Conservation (phyloP, 2,329 filamentous ascomycete species). For the Plenodomus lindquistii region DNA sequence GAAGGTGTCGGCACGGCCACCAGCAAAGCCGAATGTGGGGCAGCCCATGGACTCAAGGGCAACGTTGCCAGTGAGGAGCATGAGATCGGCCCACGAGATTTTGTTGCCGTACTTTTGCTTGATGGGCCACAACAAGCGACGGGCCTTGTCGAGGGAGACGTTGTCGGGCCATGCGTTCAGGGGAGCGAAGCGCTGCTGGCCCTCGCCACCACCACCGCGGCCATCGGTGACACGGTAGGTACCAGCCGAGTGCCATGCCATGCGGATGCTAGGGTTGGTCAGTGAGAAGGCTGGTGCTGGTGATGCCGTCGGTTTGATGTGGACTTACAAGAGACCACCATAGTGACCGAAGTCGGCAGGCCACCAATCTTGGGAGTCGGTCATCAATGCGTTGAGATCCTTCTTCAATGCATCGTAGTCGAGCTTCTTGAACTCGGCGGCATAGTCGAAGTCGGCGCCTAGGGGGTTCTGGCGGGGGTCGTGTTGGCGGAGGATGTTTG, state of each 20-base stretch:
- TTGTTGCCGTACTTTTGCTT: slow-evolving; percentile 85
- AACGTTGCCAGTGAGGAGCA: slow-evolving; percentile 74
- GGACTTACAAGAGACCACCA: slow-evolving; percentile 66
- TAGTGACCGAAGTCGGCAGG: slow-evolving; percentile 82
- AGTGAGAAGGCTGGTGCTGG: slow-evolving; percentile 6
- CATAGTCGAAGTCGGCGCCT: slow-evolving; percentile 71
- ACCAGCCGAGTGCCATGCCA: slow-evolving; percentile 81
- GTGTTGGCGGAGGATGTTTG: slow-evolving; percentile 76
- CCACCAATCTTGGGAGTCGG: slow-evolving; percentile 80
- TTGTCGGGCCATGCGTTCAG: slow-evolving; percentile 86
- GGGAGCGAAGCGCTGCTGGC: slow-evolving; percentile 78
- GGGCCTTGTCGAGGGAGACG: slow-evolving; percentile 76
- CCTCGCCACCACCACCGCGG: slow-evolving; percentile 73
- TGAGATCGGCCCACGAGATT: slow-evolving; percentile 78
- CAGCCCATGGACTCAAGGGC: slow-evolving; percentile 77
- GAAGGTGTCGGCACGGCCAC: slow-evolving; percentile 72
- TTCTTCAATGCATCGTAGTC: slow-evolving; percentile 74
- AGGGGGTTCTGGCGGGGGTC: slow-evolving; percentile 66
- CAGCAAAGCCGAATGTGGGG: slow-evolving; percentile 73
- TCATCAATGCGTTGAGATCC: slow-evolving; percentile 72
- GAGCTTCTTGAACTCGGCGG: slow-evolving; percentile 70
- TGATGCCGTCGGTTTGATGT: background rate
- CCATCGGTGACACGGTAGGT: slow-evolving; percentile 78
- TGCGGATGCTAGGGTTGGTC: slow-evolving; percentile 58
- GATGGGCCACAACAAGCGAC: slow-evolving; percentile 77